Evolutionary conservation across 2,329 filamentous ascomycete genomes (phyloP).

Genomic region (Elsinoe australis): DNA sequence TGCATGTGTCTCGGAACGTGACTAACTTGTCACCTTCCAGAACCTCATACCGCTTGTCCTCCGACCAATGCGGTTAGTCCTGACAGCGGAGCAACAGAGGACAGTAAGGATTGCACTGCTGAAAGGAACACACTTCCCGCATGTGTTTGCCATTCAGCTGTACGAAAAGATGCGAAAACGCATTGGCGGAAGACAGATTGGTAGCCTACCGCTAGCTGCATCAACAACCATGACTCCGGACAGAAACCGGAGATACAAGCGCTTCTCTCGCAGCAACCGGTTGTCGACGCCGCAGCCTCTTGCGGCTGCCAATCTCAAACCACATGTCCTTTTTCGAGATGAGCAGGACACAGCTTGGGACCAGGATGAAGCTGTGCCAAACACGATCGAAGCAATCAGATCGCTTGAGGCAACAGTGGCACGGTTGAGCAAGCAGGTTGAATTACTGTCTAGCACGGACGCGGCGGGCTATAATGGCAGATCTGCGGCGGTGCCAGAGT

Average conservation of each 20-base stretch:
- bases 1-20: too few relatives aligned
- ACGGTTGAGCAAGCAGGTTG: slow-evolving; percentile 14
- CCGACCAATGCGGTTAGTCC: slow-evolving; percentile 61
- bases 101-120: slow-evolving; percentile 51
- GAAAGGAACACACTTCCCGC: slow-evolving; percentile 55
- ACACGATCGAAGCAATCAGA: slow-evolving; percentile 10
- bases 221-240: slow-evolving; percentile 14
- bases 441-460: slow-evolving; percentile 7
- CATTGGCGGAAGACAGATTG: neutral
- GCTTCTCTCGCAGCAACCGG: slow-evolving; percentile 17
- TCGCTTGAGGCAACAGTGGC: slow-evolving; percentile 17
- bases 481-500: slow-evolving; percentile 12
- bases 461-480: slow-evolving; percentile 3
- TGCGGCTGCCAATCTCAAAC: slow-evolving; percentile 21
- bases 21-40: slow-evolving; percentile 30
- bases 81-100: slow-evolving; percentile 59
- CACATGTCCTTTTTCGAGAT: slow-evolving; percentile 15
- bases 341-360: slow-evolving; percentile 6
- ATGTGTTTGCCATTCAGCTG: slow-evolving; percentile 60
- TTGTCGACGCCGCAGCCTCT: slow-evolving; percentile 26
- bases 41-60: slow-evolving; percentile 69
- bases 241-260: slow-evolving; percentile 1
- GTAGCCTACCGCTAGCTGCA: slow-evolving; percentile 12
- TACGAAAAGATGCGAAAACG: slow-evolving; percentile 46
- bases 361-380: slow-evolving; percentile 9